Evolutionary conservation across 2,329 filamentous ascomycete genomes (phyloP).

Genomic region (Bipolaris gigantea): DNA sequence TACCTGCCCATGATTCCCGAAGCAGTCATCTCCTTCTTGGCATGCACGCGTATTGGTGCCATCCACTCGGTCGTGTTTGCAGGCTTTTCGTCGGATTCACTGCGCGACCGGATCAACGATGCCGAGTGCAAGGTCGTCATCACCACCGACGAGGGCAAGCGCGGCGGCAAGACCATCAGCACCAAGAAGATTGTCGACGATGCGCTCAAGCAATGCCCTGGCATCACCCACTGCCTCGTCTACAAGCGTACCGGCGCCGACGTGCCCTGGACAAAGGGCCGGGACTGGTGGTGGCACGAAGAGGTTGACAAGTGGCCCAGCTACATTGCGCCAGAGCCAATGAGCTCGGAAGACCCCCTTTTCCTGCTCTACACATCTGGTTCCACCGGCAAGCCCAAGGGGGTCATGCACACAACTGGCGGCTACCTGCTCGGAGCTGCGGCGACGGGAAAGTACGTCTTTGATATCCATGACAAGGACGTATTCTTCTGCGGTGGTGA

Average conservation of each 20-base stretch:
- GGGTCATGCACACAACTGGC: conserved; percentile 95
- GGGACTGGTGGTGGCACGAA: conserved; percentile 98
- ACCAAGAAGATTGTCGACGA: conserved; percentile 99
- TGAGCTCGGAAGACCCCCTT: conserved; percentile 92
- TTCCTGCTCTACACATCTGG: conserved; percentile 98
- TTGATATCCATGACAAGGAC: conserved; percentile 94
- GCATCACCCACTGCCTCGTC: conserved; percentile 81
- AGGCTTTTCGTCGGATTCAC: conserved; percentile 93
- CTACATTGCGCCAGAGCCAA: conserved; percentile 84
- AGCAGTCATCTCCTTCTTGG: conserved; percentile 86
- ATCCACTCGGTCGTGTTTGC: conserved; percentile 98
- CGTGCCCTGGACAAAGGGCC: conserved; percentile 83
- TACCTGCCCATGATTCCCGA: conserved; percentile 99
- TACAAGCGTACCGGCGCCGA: conserved; percentile 95
- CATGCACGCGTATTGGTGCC: conserved; percentile 88
- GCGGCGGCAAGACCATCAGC: conserved; percentile 93
- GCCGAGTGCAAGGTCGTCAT: conserved; percentile 91
- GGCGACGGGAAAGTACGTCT: conserved; percentile 95
- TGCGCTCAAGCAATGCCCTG: conserved; percentile 91
- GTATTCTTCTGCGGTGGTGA: conserved; percentile 97
- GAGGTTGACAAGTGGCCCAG: conserved; percentile 95
- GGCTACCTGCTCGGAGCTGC: conserved; percentile 95
- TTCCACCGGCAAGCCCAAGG: conserved; percentile 98
- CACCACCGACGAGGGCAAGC: conserved; percentile 96
- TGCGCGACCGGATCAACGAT: conserved; percentile 92